These are phyloP conservation scores for Epicoccum sorghinum DNA, from an alignment of 2,329 filamentous ascomycete species.

Conservation along the genomic window DNA sequence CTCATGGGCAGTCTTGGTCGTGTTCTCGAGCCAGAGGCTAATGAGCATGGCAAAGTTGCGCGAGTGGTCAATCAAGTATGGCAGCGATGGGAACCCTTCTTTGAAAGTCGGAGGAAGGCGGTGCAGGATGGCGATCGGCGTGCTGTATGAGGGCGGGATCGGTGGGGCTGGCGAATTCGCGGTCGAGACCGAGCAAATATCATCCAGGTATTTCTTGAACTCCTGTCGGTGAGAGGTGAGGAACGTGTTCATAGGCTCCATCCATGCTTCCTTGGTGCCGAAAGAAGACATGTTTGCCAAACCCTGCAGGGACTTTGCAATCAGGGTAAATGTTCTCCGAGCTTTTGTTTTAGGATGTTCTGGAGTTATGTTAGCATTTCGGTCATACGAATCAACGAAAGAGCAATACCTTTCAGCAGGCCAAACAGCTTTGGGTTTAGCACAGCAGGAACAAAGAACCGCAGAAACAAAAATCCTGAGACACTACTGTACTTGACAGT, in stretches of 20 bases:
- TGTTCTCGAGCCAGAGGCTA: constrained; percentile 74
- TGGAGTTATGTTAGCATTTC: constrained; percentile 34
- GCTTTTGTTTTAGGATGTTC: constrained; percentile 84
- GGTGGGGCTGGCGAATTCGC: constrained; percentile 63
- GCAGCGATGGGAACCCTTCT: constrained; percentile 91
- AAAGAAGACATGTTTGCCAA: constrained; percentile 90
- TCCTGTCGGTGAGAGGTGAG: constrained; percentile 74
- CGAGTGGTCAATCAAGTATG: constrained; percentile 89
- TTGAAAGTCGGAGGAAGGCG: constrained; percentile 79
- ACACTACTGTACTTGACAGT: constrained; percentile 93
- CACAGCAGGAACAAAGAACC: constrained; percentile 96
- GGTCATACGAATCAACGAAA: background rate
- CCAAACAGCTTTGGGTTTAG: constrained; percentile 94
- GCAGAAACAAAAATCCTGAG: constrained; percentile 90
- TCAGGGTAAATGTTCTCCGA: constrained; percentile 86
- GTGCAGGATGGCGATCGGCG: constrained; percentile 86
- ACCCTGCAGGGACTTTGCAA: constrained; percentile 90
- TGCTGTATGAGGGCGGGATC: constrained; percentile 85
- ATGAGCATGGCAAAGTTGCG: constrained; percentile 84
- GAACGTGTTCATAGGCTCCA: constrained; percentile 97
- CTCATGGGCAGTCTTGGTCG: constrained; percentile 44
- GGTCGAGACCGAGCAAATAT: constrained; percentile 80
- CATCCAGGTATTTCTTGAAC: constrained; percentile 87
- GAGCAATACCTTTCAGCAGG: constrained; percentile 68
- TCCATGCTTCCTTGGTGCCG: constrained; percentile 96